Conservation (phyloP, 2,329 filamentous ascomycete species). For the Verticillium dahliae region DNA sequence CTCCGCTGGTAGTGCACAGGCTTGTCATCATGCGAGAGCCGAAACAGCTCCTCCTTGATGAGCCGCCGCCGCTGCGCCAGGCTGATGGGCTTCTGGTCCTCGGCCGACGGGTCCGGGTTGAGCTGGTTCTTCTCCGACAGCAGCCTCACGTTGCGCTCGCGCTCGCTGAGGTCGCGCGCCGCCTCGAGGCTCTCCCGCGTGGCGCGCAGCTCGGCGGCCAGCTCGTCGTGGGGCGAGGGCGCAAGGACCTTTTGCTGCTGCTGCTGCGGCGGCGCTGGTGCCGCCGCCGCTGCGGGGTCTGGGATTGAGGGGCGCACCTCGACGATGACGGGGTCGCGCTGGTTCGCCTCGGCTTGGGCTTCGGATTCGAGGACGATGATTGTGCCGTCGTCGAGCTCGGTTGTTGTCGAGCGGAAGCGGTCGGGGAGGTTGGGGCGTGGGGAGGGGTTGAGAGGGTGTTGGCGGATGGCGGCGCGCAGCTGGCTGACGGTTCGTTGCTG, state of each 20-base stretch:
- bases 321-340: conserved; percentile 18
- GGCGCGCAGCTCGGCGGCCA: conserved; percentile 23
- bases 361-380: conserved; percentile 31
- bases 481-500: conserved; percentile 80
- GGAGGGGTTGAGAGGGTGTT: conserved; percentile 36
- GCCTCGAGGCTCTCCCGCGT: conserved; percentile 18
- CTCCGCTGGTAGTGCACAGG: conserved; percentile 48
- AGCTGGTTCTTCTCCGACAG: conserved; percentile 10
- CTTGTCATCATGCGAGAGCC: conserved; percentile 35
- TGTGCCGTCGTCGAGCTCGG: conserved; percentile 39
- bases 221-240: conserved; percentile 15
- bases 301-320: conserved; percentile 28
- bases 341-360: conserved; percentile 18
- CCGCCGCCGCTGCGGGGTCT: conserved; percentile 1
- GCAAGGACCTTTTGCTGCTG: conserved; percentile 13
- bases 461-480: conserved; percentile 65
- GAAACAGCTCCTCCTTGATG: conserved; percentile 52
- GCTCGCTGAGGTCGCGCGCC: conserved; percentile 8
- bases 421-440: conserved; percentile 45
- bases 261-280: neutral
- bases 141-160: conserved; percentile 10
- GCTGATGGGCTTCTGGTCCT: conserved; percentile 40
- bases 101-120: conserved; percentile 27
- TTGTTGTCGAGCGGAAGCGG: conserved; percentile 37
- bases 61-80: conserved; percentile 46